Evolutionary conservation across 1,284 basidiomycete species (phyloP).

Genomic region (Cryptococcus hybrid): DNA sequence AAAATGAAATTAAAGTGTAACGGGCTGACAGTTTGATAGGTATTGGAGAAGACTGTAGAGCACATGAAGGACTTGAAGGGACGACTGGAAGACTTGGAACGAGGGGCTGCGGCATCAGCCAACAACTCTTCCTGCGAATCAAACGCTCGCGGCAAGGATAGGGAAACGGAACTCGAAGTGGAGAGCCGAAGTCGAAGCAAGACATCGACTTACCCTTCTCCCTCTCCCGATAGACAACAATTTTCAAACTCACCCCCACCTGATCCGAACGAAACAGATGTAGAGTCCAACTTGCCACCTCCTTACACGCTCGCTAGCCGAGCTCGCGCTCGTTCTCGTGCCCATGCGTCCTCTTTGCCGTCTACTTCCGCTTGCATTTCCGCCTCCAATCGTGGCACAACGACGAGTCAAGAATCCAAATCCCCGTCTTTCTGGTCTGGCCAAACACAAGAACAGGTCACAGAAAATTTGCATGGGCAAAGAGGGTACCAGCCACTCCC

Average conservation of each 20-base stretch:
- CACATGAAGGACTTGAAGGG: conserved; percentile 45
- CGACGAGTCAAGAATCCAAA: too few relatives aligned
- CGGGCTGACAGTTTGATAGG: conserved; percentile 19
- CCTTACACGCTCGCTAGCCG: conserved; percentile 7
- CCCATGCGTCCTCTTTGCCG: neutral
- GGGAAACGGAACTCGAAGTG: neutral
- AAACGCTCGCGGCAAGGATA: neutral
- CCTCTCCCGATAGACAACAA: neutral
- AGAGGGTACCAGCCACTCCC: neutral
- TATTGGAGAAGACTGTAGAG: conserved; percentile 46
- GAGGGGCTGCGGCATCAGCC: neutral
- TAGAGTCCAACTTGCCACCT: conserved; percentile 38
- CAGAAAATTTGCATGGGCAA: too few relatives aligned
- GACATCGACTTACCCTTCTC: conserved; percentile 13
- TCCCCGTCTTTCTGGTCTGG: too few relatives aligned
- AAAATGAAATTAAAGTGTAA: neutral
- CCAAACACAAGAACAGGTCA: too few relatives aligned
- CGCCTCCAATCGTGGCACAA: too few relatives aligned
- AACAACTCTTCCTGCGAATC: conserved; percentile 2
- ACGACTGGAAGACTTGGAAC: conserved; percentile 27
- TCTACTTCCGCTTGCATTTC: too few relatives aligned
- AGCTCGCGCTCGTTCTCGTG: conserved; percentile 19
- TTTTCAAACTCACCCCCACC: neutral
- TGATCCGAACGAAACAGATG: conserved; percentile 43
- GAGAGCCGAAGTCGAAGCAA: neutral